Evolutionary conservation across 1,139 yeast genomes (phyloP).

Genomic region (Protomyces macrosporus): DNA sequence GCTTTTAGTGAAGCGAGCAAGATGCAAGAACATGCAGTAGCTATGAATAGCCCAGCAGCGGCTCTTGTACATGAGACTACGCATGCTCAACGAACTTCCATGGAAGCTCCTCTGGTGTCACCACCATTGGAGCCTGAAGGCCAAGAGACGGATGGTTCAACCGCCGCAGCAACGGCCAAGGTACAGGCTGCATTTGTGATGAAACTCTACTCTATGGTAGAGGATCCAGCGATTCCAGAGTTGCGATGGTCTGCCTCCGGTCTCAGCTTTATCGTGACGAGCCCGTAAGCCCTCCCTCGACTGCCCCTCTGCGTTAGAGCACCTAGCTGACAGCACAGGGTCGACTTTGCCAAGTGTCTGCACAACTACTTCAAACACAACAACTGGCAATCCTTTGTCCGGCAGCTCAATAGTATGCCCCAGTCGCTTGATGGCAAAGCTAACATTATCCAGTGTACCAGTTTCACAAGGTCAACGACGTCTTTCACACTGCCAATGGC

Average conservation of each 20-base stretch:
- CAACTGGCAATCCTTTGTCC: conserved; percentile 63
- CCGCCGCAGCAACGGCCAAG: neutral
- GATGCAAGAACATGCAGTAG: no score
- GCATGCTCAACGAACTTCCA: neutral
- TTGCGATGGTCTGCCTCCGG: conserved; percentile 71
- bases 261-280: conserved; percentile 45
- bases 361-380: conserved; percentile 73
- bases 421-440: neutral
- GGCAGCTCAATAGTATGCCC: conserved; percentile 54
- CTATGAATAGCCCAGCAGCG: no score
- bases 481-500: conserved; percentile 45
- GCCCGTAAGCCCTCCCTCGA: conserved; percentile 34
- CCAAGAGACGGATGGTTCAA: neutral
- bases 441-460: conserved; percentile 49
- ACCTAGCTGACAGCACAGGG: conserved; percentile 29
- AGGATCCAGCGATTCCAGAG: conserved; percentile 48
- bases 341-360: conserved; percentile 51
- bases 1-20: no score
- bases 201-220: conserved; percentile 45
- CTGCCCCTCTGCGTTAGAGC: no score
- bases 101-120: neutral
- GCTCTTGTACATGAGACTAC: no score
- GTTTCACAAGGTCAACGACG: conserved; percentile 49
- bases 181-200: conserved; percentile 23
- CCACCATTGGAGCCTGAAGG: neutral